Conservation (phyloP, 148 eudicot species). For the Chenopodium album region DNA sequence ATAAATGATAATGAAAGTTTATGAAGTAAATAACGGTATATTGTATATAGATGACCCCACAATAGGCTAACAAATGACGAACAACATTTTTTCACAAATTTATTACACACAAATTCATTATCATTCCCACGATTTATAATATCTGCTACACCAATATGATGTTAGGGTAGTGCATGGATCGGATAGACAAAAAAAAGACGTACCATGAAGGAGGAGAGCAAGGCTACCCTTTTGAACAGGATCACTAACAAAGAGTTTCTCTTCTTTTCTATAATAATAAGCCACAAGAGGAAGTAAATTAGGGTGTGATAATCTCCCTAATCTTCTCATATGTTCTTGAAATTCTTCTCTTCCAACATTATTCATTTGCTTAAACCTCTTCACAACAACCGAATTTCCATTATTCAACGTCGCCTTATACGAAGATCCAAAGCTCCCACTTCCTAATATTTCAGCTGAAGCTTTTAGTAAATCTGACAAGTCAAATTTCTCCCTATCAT, state of each 20-base stretch:
- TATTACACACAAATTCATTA: too few species aligned
- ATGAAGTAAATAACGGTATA: too few species aligned
- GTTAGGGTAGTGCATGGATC: too few species aligned
- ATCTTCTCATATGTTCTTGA: slow-evolving; percentile 72
- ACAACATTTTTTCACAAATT: too few species aligned
- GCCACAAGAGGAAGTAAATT: slow-evolving; percentile 71
- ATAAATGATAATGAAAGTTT: too few species aligned
- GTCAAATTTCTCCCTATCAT: slow-evolving; percentile 52
- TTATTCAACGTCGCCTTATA: slow-evolving; percentile 58
- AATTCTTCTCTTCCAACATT: slow-evolving; percentile 80
- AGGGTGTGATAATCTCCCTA: slow-evolving; percentile 65
- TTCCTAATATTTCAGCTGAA: slow-evolving; percentile 70
- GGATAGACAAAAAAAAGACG: neutral
- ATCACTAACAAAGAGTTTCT: slow-evolving; percentile 63
- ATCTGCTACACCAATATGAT: too few species aligned
- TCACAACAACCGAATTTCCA: slow-evolving; percentile 63
- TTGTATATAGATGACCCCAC: too few species aligned
- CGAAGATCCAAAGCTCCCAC: slow-evolving; percentile 75
- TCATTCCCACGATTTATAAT: too few species aligned
- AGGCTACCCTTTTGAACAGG: slow-evolving; percentile 60
- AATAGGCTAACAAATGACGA: too few species aligned
- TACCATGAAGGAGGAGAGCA: slow-evolving; percentile 78
- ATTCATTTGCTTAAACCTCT: slow-evolving; percentile 80
- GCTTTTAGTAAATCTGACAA: slow-evolving; percentile 63
- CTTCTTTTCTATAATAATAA: slow-evolving; percentile 74